Evolutionary conservation across 169 alveolate species (phyloP), one percentile per base, ranked within the genome.

Genomic region (Cryptosporidium viatorum): DNA sequence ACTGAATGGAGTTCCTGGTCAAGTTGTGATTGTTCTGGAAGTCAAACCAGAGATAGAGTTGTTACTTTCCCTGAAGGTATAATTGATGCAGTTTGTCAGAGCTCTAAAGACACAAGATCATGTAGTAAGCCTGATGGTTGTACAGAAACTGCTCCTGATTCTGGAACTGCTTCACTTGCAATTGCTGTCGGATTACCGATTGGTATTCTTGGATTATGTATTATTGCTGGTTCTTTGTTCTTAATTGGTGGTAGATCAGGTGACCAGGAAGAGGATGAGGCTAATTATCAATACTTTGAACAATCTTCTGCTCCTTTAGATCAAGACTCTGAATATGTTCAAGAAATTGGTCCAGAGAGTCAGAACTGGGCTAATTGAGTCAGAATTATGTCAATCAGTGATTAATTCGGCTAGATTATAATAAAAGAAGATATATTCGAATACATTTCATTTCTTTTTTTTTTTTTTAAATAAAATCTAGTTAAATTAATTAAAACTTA

Each of bases 341-440:
- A 80, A n/a, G 89, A 80, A 23, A 59, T 80, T 62, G 89, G 89
- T 8, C 89, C 89, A 5, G 89, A 80, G 16, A 80, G 69, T 48
- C 65, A 52, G 37, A 65, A 59, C 67, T 80, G 89, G 89, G 89
- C 89, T 21, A 80, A 31, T 26, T 80, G 62, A 37, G 9, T 3
- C 67, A 23, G 37, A 21, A n/a, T 26, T 14, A 14, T 48, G 3
- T 48, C 1, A 3, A 48, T 9, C 1, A 48, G 21, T 48, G 14
- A 3, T 48, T 14, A 41, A 37, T 37, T 10, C 8, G 12, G 12
- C 12, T 41, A 41, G 48, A 41, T 8, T 0, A 41, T 8, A 1
- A 41, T 41, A 0, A 41, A 8, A 41, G n/a, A n/a, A n/a, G n/a
- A n/a, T n/a, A n/a, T n/a, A n/a, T n/a, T n/a, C n/a, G n/a, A n/a